Percentiles rank a stretch among this genome's conserved stretches.
These are phyloP conservation scores for Emmonsia crescens DNA, from an alignment of 2,329 filamentous ascomycete species.

Conservation along the genomic window DNA sequence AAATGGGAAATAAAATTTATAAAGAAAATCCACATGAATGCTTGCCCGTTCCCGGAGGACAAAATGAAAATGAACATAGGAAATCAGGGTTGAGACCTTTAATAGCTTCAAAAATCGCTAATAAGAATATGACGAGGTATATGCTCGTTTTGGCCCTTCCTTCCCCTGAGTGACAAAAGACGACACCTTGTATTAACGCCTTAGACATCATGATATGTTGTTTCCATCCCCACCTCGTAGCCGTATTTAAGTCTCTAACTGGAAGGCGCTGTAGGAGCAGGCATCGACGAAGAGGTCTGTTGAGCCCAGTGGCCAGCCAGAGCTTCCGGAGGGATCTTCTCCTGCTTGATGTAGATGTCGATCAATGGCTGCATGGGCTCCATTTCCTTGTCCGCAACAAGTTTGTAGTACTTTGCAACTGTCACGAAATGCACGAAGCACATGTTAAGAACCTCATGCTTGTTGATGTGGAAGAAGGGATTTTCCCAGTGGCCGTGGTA, in stretches of 20 bases:
- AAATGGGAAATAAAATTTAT: neutral
- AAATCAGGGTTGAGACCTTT: conserved; percentile 6
- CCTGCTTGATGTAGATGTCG: conserved; percentile 81
- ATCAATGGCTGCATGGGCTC: conserved; percentile 94
- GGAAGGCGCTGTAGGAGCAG: conserved; percentile 9
- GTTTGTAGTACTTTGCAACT: conserved; percentile 67
- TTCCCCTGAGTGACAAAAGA: conserved; percentile 1
- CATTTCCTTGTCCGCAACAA: conserved; percentile 79
- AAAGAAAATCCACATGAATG: neutral
- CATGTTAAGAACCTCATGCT: conserved; percentile 63
- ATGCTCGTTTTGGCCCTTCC: neutral
- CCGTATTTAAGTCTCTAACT: neutral
- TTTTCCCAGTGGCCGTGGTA: conserved; percentile 93
- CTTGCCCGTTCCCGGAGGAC: neutral
- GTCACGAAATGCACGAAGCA: conserved; percentile 79
- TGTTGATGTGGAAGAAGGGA: conserved; percentile 71
- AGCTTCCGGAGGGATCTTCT: conserved; percentile 66
- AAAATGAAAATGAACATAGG: conserved; percentile 17
- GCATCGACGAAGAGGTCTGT: conserved; percentile 15
- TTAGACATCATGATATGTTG: neutral
- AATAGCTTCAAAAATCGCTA: neutral
- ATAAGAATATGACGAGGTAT: neutral
- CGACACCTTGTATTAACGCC: conserved; percentile 1
- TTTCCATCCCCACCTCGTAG: neutral
- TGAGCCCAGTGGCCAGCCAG: conserved; percentile 35